Conservation (phyloP, 192 early-diverging fungal genomes). For the Oehlia diaphana region DNA sequence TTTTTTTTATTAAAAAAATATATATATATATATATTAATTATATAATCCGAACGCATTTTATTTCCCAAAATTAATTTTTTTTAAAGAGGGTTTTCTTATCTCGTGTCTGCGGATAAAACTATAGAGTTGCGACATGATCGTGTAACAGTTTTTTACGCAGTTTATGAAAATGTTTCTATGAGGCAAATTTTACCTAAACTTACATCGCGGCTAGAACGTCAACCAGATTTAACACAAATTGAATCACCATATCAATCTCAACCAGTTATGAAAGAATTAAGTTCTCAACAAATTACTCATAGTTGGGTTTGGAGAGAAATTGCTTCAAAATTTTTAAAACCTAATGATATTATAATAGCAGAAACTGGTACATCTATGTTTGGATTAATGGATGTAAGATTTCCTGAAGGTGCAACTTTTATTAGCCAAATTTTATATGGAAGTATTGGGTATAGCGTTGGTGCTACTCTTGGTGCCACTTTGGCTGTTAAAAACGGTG, state of each 20-base stretch:
- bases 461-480: constrained; percentile 49
- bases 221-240: background rate
- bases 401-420: constrained; percentile 37
- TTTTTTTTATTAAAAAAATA: background rate
- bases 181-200: background rate
- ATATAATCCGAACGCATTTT: too few species aligned
- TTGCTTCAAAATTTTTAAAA: constrained; percentile 34
- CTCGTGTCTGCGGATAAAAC: background rate
- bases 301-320: constrained; percentile 44
- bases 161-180: background rate
- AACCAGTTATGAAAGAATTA: background rate
- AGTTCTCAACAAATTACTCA: constrained; percentile 34
- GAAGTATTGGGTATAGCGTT: constrained; percentile 40
- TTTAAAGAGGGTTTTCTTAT: background rate
- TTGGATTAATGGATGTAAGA: constrained; percentile 41
- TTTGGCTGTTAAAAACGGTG: constrained; percentile 36
- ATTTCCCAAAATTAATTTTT: background rate
- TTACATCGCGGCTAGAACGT: background rate
- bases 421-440: constrained; percentile 45
- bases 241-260: background rate
- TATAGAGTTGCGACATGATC: background rate
- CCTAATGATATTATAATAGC: constrained; percentile 37
- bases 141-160: background rate
- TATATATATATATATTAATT: too few species aligned
- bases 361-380: constrained; percentile 50